A percentile compares a stretch with the other conserved stretches of the same genome.
phyloP scores from a whole-genome alignment of 1,284 basidiomycete species.

The Omphalotus olearius region DNA sequence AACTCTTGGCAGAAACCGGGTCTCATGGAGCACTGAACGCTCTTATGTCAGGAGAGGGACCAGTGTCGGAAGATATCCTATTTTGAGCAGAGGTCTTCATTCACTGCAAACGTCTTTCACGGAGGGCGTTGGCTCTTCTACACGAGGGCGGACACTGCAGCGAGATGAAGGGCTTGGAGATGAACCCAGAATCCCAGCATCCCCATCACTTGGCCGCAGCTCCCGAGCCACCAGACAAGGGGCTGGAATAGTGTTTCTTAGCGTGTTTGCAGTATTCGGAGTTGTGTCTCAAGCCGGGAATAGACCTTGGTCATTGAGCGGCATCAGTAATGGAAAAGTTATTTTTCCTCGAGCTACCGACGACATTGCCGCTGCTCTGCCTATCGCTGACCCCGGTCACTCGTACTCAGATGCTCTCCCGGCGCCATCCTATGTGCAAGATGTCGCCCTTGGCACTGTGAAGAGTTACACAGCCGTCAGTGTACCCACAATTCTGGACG shows the following conservation, averaged over 20 bases:
- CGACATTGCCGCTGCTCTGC: neutral
- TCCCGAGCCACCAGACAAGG: slow-evolving; percentile 61
- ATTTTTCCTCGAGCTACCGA: slow-evolving; percentile 18
- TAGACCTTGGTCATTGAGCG: neutral
- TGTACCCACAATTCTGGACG: slow-evolving; percentile 3
- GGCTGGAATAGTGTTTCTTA: slow-evolving; percentile 70
- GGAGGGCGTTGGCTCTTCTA: slow-evolving; percentile 13
- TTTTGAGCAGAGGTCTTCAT: slow-evolving; percentile 12
- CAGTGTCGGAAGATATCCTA: slow-evolving; percentile 34
- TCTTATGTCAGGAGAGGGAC: slow-evolving; percentile 32
- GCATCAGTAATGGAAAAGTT: slow-evolving; percentile 25
- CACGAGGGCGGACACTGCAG: slow-evolving; percentile 44
- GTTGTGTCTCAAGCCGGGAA: slow-evolving; percentile 42
- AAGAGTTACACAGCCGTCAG: slow-evolving; percentile 1
- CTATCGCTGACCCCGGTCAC: too few relatives aligned
- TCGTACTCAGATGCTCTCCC: neutral
- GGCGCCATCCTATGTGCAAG: neutral
- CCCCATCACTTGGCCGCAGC: slow-evolving; percentile 29
- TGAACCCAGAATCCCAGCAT: slow-evolving; percentile 20
- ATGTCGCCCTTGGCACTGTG: neutral
- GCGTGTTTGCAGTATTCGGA: slow-evolving; percentile 66
- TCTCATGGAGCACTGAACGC: slow-evolving; percentile 67
- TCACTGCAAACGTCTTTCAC: slow-evolving; percentile 2
- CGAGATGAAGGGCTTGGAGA: slow-evolving; percentile 29
- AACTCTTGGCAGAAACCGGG: slow-evolving; percentile 42